phyloP scores from a whole-genome alignment of 148 eudicot genomes.

The Chenopodium berlandieri region DNA sequence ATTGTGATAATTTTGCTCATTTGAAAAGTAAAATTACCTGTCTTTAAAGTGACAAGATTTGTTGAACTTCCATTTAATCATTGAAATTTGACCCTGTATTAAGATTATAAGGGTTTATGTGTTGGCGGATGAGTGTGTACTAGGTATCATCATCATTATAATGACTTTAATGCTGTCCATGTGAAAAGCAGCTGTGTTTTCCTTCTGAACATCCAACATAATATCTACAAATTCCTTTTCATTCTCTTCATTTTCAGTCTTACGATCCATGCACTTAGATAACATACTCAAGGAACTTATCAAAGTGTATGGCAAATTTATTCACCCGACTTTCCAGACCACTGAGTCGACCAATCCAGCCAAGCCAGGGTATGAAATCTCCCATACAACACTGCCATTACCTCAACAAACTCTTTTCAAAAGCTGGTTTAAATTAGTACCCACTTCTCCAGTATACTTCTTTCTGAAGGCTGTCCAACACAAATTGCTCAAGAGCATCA shows the following conservation, averaged over 20 bases:
- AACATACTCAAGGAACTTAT: conserved; percentile 32
- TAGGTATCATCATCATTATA: conserved; percentile 24
- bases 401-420: conserved; percentile 19
- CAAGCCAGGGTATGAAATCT: conserved; percentile 39
- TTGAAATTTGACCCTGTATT: no score
- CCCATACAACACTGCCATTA: conserved; percentile 29
- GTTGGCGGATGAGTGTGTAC: background rate
- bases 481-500: conserved; percentile 25
- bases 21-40: background rate
- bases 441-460: conserved; percentile 27
- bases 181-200: conserved; percentile 22
- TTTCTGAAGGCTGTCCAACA: conserved; percentile 40
- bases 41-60: no score
- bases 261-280: conserved; percentile 28
- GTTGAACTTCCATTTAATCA: no score
- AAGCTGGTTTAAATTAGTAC: conserved; percentile 14
- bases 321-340: conserved; percentile 34
- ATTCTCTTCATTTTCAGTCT: conserved; percentile 5
- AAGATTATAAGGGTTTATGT: background rate
- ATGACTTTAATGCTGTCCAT: conserved; percentile 40
- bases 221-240: conserved; percentile 37
- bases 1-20: background rate
- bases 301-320: conserved; percentile 26
- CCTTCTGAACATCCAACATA: conserved; percentile 35
- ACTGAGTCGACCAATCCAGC: conserved; percentile 30